phyloP scores from a whole-genome alignment of 148 eudicot species.

The Bassia scoparia region DNA sequence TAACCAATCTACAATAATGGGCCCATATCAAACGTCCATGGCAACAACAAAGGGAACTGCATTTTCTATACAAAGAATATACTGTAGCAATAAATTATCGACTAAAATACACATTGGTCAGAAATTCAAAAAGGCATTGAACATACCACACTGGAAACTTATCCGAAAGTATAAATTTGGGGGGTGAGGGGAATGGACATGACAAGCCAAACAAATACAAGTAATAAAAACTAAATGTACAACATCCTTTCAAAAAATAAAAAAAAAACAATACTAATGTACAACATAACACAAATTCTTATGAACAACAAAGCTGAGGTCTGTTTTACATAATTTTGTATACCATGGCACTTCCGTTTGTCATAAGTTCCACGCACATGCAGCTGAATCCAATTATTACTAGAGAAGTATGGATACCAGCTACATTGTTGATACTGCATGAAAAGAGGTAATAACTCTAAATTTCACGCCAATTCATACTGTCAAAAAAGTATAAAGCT shows the following conservation, averaged over 20 bases:
- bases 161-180: not conserved
- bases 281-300: constrained; percentile 23
- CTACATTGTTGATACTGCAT: constrained; percentile 21
- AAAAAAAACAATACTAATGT: constrained; percentile 14
- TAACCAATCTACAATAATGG: no score
- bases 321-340: not conserved
- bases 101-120: not conserved
- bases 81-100: not conserved
- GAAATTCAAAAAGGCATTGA: not conserved
- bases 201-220: not conserved
- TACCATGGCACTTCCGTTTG: not conserved
- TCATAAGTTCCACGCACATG: constrained; percentile 6
- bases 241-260: no score
- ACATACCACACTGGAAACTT: not conserved
- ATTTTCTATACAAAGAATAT: constrained; percentile 3
- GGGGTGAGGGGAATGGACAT: not conserved
- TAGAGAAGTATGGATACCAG: not conserved
- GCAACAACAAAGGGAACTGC: not conserved
- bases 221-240: no score
- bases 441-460: not conserved
- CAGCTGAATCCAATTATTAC: not conserved
- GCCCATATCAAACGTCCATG: not conserved
- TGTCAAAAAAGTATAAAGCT: not conserved
- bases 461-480: not conserved
- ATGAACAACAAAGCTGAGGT: not conserved